A percentile compares a stretch with the other conserved stretches of the same genome.
Evolutionary conservation across 2,329 filamentous ascomycete genomes (phyloP).

Genomic region (Neonectria magnoliae): DNA sequence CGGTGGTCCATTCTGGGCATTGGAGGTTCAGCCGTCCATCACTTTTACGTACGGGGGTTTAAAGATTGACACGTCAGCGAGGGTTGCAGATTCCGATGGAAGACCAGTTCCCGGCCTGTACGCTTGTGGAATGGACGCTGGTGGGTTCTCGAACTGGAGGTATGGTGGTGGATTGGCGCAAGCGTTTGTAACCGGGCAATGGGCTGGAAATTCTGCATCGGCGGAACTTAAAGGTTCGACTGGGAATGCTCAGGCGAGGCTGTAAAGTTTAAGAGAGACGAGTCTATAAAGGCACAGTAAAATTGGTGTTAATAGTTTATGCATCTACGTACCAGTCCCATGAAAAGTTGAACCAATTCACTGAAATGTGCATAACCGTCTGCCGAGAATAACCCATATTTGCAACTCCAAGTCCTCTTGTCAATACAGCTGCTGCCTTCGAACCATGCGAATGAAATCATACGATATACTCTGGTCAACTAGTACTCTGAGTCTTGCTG

Average conservation of each 20-base stretch:
- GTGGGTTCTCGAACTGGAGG: conserved; percentile 26
- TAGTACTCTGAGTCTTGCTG: conserved; percentile 13
- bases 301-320: neutral
- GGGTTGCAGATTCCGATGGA: conserved; percentile 13
- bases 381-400: neutral
- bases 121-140: conserved; percentile 28
- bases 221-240: neutral
- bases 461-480: conserved; percentile 26
- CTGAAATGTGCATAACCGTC: neutral
- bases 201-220: conserved; percentile 18
- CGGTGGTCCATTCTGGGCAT: conserved; percentile 23
- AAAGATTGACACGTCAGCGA: conserved; percentile 20
- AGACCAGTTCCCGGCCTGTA: conserved; percentile 18
- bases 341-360: neutral
- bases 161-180: conserved; percentile 27
- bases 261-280: neutral
- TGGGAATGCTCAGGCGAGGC: neutral
- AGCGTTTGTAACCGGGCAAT: conserved; percentile 25
- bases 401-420: neutral
- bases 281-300: neutral
- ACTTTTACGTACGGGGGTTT: conserved; percentile 27
- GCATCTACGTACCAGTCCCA: neutral
- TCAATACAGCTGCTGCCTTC: conserved; percentile 22
- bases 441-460: conserved; percentile 24
- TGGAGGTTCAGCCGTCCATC: conserved; percentile 28